Evolutionary conservation across 208 protist species (phyloP), one percentile per base, ranked within the genome.

Genomic region (Leishmania amazonensis): DNA sequence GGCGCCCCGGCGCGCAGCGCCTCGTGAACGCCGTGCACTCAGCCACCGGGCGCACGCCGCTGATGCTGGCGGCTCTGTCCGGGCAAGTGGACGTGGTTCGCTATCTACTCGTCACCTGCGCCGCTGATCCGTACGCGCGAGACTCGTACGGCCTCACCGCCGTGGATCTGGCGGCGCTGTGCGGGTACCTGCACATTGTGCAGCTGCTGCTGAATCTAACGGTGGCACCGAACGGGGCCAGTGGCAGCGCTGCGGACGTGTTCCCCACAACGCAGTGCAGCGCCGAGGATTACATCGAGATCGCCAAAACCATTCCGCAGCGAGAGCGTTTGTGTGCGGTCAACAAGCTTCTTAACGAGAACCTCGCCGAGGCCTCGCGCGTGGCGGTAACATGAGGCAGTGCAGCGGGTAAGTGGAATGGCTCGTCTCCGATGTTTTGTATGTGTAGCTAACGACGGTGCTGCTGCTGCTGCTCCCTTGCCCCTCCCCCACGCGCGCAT

Each of bases 31-130:
- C 90, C 6, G 89, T 85, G 0, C 94, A 97, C 80, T 49, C 83
- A 6, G 74, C 77, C n/a, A 92, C 91, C 1, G 90, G 90, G 9
- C 89, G 94, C 54, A 97, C 94, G 21, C 88, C 94, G 67, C 81
- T 97, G 77, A 94, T 97, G 94, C 84, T 97, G 68, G 94, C 94
- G 47, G 91, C 91, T 35, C 79, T 97, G 54, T 86, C 90, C 64
- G 94, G 94, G 13, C 78, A 90, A 77, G 70, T 53, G 7, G 75
- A 77, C 17, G 84, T 94, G 40, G 91, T 94, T 15, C 71, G 80
- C 42, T 92, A 96, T 82, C 78, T 97, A n/a, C 42, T 97, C 31
- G 77, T 85, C 35, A 85, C 87, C 15, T 91, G 85, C 72, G 89
- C 83, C n/a, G 89, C 92, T 38, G 84, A 90, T 78, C 65, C 91